Evolutionary conservation across 23 red algal species (phyloP), one percentile per base, ranked within the genome.

Genomic region (Agarophyton chilense): DNA sequence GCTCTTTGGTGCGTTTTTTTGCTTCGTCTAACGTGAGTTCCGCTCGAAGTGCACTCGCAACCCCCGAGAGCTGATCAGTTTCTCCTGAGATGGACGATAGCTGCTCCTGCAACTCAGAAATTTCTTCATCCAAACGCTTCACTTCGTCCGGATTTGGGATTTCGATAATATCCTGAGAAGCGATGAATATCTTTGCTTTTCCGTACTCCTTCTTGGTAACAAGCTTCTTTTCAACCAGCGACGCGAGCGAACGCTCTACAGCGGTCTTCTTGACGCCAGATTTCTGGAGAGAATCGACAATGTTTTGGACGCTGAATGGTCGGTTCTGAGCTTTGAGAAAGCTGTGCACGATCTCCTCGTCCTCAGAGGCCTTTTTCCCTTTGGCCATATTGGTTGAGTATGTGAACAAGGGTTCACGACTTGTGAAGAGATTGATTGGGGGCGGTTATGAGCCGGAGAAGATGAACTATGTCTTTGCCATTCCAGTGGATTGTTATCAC

Each of bases 191-290:
- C 53, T 99, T 99, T 40, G 97, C 89, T 86, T 99, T 99, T 17
- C 97, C 97, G 53, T 96, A 99, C 80, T 99, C 97, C 51, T 99
- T 99, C 39, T 92, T 82, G n/a, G 41, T 94, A 4, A 99, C 93
- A 22, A 64, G 43, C 64, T 73, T 89, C 29, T 83, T 84, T 39
- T 86, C 83, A 25, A 99, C 93, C 51, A 99, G 83, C 52, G 83
- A 90, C 25, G 93, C 78, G 6, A 96, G 89, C 46, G 94, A 89
- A 18, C 88, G 70, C 21, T 99, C 97, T 7, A 88, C 82, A 9
- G 90, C 89, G 4, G 93, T 87, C 79, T 99, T 99, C 42, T 99
- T 99, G 32, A 99, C 28, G 17, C 90, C 90, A 2, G 62, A 39
- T 46, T 83, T 93, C 47, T 92, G 88, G 1, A 99, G 86, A n/a